Conservation (phyloP, 2,329 filamentous ascomycete species). For the Phialophora verrucosa region DNA sequence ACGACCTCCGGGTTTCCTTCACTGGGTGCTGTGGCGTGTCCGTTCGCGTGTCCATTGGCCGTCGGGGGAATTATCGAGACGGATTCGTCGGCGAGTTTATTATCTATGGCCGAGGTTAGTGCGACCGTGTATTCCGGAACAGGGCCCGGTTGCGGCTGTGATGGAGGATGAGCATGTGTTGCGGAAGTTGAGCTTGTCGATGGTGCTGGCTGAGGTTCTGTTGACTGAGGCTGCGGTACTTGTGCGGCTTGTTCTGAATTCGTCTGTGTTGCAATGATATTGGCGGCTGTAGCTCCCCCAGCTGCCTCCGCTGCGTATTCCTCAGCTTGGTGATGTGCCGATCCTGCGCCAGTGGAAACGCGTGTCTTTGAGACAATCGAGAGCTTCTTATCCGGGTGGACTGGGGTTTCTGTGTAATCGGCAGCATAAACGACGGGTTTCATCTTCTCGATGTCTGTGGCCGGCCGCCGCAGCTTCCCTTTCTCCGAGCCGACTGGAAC, state of each 20-base stretch:
- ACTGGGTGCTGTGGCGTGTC: conserved; percentile 18
- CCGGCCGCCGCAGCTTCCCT: conserved; percentile 35
- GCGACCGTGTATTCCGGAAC: conserved; percentile 25
- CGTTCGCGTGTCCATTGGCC: conserved; percentile 31
- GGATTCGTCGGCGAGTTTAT: conserved; percentile 31
- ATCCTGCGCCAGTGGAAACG: conserved; percentile 22
- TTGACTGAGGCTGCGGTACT: conserved; percentile 13
- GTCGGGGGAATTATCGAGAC: conserved; percentile 31
- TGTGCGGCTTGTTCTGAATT: conserved; percentile 6
- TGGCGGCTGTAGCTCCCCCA: conserved; percentile 23
- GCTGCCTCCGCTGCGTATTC: conserved; percentile 16
- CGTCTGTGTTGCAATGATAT: conserved; percentile 24
- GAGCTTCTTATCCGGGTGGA: conserved; percentile 34
- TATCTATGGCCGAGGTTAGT: conserved; percentile 30
- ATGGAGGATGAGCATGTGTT: conserved; percentile 22
- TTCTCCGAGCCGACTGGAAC: conserved; percentile 39
- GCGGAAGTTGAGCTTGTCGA: conserved; percentile 4
- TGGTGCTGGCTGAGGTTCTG: conserved; percentile 10
- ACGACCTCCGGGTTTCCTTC: conserved; percentile 32
- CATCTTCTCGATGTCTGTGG: conserved; percentile 33
- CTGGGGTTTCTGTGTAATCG: conserved; percentile 37
- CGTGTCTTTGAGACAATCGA: conserved; percentile 10
- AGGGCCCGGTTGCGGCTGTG: conserved; percentile 36
- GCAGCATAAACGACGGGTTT: conserved; percentile 38
- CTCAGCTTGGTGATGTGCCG: conserved; percentile 31